Evolutionary conservation across 192 early-diverging fungal species (phyloP).

Genomic region (Kappamyces sp.): DNA sequence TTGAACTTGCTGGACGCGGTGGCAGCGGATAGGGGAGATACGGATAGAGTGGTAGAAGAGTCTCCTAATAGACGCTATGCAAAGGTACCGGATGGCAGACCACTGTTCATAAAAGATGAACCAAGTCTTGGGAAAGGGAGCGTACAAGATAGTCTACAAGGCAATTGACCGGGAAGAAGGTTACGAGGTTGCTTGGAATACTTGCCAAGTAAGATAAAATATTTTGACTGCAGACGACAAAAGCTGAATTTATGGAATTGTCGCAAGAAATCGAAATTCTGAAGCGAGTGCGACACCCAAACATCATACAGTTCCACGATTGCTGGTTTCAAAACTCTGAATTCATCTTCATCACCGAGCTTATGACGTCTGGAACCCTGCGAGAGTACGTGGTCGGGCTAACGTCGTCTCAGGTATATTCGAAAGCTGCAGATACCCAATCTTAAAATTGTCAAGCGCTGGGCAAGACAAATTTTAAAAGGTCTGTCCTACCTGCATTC

Average conservation of each 20-base stretch:
- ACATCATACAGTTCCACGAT: slow-evolving; percentile 77
- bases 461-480: slow-evolving; percentile 73
- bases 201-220: slow-evolving; percentile 35
- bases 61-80: slow-evolving; percentile 42
- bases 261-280: slow-evolving; percentile 73
- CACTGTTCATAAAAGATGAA: slow-evolving; percentile 22
- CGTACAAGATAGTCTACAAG: slow-evolving; percentile 52
- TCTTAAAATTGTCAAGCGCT: slow-evolving; percentile 71
- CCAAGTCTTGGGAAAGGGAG: slow-evolving; percentile 44
- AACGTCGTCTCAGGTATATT: slow-evolving; percentile 45
- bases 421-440: slow-evolving; percentile 66
- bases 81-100: slow-evolving; percentile 22
- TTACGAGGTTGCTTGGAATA: slow-evolving; percentile 51
- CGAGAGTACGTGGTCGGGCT: slow-evolving; percentile 49
- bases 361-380: slow-evolving; percentile 82
- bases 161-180: slow-evolving; percentile 50
- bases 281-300: slow-evolving; percentile 71
- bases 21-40: slow-evolving; percentile 5
- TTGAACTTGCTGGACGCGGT: too few species aligned
- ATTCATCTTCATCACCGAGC: slow-evolving; percentile 76
- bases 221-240: slow-evolving; percentile 48
- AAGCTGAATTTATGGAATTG: slow-evolving; percentile 65
- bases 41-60: slow-evolving; percentile 37
- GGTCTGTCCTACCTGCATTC: slow-evolving; percentile 73
- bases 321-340: slow-evolving; percentile 70